Evolutionary conservation across 805 yeast species (phyloP).

Genomic region (Tetrapisispora pingtungensis): DNA sequence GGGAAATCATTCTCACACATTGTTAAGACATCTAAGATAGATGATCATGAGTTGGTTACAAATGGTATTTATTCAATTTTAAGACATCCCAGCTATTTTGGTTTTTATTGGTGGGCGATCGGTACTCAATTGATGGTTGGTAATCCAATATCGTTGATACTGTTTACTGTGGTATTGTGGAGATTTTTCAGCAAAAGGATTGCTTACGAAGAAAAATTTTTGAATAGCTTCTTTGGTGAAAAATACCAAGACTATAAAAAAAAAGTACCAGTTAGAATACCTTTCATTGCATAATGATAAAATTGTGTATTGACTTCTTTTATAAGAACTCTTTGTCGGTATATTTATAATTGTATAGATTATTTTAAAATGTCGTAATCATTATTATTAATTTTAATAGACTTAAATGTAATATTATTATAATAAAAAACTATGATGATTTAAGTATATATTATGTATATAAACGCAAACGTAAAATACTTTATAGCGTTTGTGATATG

Average conservation of each 20-base stretch:
- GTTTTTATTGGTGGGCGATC: slow-evolving; percentile 88
- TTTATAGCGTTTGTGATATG: background rate
- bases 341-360: no score
- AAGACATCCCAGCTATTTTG: slow-evolving; percentile 88
- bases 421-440: no score
- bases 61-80: slow-evolving; percentile 55
- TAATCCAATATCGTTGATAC: slow-evolving; percentile 49
- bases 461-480: background rate
- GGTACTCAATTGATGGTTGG: slow-evolving; percentile 68
- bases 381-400: no score
- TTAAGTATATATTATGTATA: background rate
- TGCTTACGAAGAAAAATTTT: slow-evolving; percentile 53
- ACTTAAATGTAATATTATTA: no score
- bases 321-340: no score
- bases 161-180: slow-evolving; percentile 52
- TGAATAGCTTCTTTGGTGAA: slow-evolving; percentile 61
- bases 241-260: slow-evolving; percentile 47
- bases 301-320: no score
- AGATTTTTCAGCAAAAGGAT: slow-evolving; percentile 63
- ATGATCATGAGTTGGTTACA: slow-evolving; percentile 60
- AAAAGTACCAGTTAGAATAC: slow-evolving; percentile 50
- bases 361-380: no score
- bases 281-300: slow-evolving; percentile 41
- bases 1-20: slow-evolving; percentile 78
- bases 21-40: slow-evolving; percentile 43